A percentile compares a stretch with the other conserved stretches of the same genome.
These are phyloP conservation scores for Hibiscus syriacus DNA, from an alignment of 345 rosid species.

Conservation along the genomic window DNA sequence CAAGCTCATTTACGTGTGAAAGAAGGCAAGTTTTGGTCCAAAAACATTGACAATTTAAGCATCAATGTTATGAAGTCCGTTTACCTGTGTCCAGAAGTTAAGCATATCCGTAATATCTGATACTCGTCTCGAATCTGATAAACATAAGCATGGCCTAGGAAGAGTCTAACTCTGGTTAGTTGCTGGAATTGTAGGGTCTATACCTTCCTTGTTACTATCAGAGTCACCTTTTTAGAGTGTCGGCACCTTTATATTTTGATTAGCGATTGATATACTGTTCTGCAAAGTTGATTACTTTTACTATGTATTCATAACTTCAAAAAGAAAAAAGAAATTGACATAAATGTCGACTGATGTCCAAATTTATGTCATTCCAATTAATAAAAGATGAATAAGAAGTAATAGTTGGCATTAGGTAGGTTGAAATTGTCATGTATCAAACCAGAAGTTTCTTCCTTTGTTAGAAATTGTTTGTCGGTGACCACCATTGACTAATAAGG, in stretches of 20 bases:
- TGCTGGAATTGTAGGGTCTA: too few relatives aligned
- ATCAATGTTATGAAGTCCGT: not conserved
- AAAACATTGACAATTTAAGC: not conserved
- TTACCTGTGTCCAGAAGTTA: too few relatives aligned
- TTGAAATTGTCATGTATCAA: not conserved
- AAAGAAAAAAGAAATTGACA: not conserved
- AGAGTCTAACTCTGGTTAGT: too few relatives aligned
- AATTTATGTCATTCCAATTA: too few relatives aligned
- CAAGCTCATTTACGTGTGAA: not conserved
- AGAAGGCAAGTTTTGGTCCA: slow-evolving; percentile 4
- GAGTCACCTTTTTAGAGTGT: not conserved
- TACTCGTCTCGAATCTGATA: not conserved
- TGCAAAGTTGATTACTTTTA: not conserved
- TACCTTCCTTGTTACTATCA: not conserved
- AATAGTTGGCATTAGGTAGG: not conserved
- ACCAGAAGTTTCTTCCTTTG: not conserved
- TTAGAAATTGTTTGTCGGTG: not conserved
- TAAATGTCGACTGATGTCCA: too few relatives aligned
- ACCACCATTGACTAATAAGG: not conserved
- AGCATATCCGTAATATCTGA: not conserved
- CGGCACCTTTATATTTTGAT: not conserved
- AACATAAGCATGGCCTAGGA: not conserved
- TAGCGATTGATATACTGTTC: not conserved
- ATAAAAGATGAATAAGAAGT: not conserved
- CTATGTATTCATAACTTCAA: not conserved